These are phyloP conservation scores for Pyricularia sp. DNA, from an alignment of 2,329 filamentous ascomycete species.

Conservation along the genomic window DNA sequence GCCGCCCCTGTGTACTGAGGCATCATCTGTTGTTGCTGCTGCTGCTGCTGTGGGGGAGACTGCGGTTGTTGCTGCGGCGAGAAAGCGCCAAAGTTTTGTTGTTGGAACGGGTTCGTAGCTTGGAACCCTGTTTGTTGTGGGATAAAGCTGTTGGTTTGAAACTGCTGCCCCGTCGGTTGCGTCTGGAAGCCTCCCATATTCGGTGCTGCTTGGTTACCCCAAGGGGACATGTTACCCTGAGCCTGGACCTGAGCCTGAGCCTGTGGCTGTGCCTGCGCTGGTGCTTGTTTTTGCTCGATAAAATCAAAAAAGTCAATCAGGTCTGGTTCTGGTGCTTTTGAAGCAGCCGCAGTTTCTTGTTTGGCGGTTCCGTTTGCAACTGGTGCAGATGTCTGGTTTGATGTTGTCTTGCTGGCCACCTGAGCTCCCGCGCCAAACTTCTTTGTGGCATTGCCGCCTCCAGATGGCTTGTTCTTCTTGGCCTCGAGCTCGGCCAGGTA, in stretches of 20 bases:
- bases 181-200: slow-evolving; percentile 20
- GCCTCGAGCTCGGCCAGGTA: slow-evolving; percentile 83
- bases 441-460: slow-evolving; percentile 17
- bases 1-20: slow-evolving; percentile 58
- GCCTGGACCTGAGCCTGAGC: slow-evolving; percentile 19
- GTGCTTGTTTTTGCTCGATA: slow-evolving; percentile 80
- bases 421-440: slow-evolving; percentile 23
- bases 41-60: slow-evolving; percentile 8
- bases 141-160: slow-evolving; percentile 31
- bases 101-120: slow-evolving; percentile 30
- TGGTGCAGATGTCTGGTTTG: slow-evolving; percentile 16
- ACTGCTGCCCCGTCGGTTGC: slow-evolving; percentile 24
- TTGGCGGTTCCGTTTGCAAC: slow-evolving; percentile 23
- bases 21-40: slow-evolving; percentile 17
- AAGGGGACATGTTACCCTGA: slow-evolving; percentile 26
- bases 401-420: slow-evolving; percentile 19
- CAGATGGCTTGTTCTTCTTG: slow-evolving; percentile 37
- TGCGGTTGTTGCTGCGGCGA: slow-evolving; percentile 15
- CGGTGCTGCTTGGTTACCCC: slow-evolving; percentile 22
- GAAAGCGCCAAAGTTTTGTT: slow-evolving; percentile 22
- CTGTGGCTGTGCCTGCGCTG: slow-evolving; percentile 23
- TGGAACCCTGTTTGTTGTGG: slow-evolving; percentile 29
- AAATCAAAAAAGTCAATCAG: slow-evolving; percentile 93
- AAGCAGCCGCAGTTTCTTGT: slow-evolving; percentile 21
- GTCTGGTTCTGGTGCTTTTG: slow-evolving; percentile 62